Conservation (phyloP, 2,329 filamentous ascomycete species). For the Cladophialophora immunda region DNA sequence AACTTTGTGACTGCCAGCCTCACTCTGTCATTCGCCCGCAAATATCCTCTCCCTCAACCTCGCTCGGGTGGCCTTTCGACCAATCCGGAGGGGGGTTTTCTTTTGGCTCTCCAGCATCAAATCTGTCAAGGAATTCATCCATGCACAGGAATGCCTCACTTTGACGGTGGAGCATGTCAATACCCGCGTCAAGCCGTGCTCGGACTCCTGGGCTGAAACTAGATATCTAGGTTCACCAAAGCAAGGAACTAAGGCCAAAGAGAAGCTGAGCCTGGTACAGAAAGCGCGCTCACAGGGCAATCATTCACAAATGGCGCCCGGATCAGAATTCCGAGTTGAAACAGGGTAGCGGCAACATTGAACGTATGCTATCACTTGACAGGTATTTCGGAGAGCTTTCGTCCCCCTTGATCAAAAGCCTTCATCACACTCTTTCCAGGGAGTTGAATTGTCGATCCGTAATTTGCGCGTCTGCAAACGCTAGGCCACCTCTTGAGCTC, state of each 20-base stretch:
- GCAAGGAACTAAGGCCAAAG: not conserved
- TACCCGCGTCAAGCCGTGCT: not conserved
- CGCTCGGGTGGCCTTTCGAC: not conserved
- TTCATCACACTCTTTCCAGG: not conserved
- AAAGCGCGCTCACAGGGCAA: not conserved
- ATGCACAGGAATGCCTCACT: not conserved
- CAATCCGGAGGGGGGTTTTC: not conserved
- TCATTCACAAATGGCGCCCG: not conserved
- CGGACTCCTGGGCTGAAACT: not conserved
- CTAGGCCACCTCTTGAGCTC: not conserved
- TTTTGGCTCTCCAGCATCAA: not conserved
- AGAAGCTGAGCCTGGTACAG: not conserved
- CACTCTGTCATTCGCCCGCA: conserved; percentile 1
- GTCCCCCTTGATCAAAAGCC: not conserved
- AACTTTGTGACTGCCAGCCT: conserved; percentile 2
- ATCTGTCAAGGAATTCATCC: not conserved
- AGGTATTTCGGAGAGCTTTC: not conserved
- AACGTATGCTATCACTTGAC: not conserved
- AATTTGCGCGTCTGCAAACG: not conserved
- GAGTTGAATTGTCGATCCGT: not conserved
- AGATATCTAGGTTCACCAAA: not conserved
- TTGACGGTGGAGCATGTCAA: not conserved
- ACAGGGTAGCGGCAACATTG: not conserved
- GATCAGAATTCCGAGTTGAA: not conserved
- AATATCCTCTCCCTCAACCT: not conserved